A percentile compares a stretch with the other conserved stretches of the same genome.
Evolutionary conservation across 306 rosid genomes (phyloP).

Genomic region (Pueraria montana): DNA sequence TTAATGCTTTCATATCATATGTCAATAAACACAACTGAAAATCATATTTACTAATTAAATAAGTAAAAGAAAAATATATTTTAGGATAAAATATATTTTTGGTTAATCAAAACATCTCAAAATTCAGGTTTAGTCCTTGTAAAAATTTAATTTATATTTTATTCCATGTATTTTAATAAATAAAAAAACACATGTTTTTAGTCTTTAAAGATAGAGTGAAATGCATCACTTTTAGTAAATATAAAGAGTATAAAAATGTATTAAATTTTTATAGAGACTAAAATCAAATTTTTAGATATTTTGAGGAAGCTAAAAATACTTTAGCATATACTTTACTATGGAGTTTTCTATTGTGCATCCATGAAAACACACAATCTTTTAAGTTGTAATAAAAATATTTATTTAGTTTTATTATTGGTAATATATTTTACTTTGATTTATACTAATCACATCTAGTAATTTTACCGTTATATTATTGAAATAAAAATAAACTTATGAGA

Average conservation of each 20-base stretch:
- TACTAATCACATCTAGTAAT: neutral
- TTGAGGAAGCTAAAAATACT: neutral
- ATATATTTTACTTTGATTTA: neutral
- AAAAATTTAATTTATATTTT: too few relatives aligned
- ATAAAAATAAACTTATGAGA: neutral
- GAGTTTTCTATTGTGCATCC: neutral
- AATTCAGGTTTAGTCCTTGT: neutral
- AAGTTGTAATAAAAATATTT: neutral
- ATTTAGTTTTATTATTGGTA: neutral
- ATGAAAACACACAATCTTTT: neutral
- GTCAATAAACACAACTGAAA: neutral
- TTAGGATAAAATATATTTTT: neutral
- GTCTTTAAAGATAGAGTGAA: too few relatives aligned
- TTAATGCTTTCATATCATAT: neutral
- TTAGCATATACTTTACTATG: neutral
- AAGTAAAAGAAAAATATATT: neutral
- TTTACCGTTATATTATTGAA: neutral
- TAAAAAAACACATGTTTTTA: too few relatives aligned
- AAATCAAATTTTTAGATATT: neutral
- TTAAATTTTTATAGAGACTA: too few relatives aligned
- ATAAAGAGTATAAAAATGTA: too few relatives aligned
- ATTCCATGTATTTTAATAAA: too few relatives aligned
- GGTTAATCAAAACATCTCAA: neutral
- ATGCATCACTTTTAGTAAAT: too few relatives aligned
- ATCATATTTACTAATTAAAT: neutral